Evolutionary conservation across 2,329 filamentous ascomycete species (phyloP), one percentile per base, ranked within the genome.

Genomic region (Scleromitrula shiraiana): DNA sequence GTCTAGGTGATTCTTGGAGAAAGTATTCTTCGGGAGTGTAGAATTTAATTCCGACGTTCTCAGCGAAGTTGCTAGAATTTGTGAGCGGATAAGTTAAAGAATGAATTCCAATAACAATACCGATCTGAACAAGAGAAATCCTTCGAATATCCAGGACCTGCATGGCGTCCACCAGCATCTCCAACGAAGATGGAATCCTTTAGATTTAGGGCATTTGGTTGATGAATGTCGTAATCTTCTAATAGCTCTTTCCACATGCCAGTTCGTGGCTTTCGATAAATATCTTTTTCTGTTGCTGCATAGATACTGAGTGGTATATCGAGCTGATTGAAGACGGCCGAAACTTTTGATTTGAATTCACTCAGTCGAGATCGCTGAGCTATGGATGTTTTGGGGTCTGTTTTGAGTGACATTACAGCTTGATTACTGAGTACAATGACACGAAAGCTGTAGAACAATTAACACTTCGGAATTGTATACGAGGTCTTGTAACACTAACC

Each of bases 21-120:
- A 97, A 97, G 68, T 83, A 95, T 65, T 96, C 90, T 62, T 98
- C 93, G 0, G 93, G 93, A 0, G 91, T 95, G 49, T 81, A 71
- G 64, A 91, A 98, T 10, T 70, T 63, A 55, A 98, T 78, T 4
- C 87, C 87, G 10, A 90, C 69, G 61, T 98, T 97, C 52, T 82
- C 74, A 3, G 93, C 91, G 58, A 97, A 84, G 60, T 96, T 86
- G 49, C 88, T 80, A 52, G 47, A 30, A 40, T 27, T 22, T 40
- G 41, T 60, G 22, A 59, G 46, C 41, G 35, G 39, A 29, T 41
- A 22, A 19, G 15, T 17, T 15, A 46, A 27, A 14, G 32, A 27
- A 46, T 15, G 20, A 17, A 39, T 29, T 10, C 10, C 9, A 20
- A 41, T 38, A 14, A 30, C n/a, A 24, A 41, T 59, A 61, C 63